Base-by-base conservation (phyloP, 106 monocot species). In the Platanthera guangdongensis region DNA sequence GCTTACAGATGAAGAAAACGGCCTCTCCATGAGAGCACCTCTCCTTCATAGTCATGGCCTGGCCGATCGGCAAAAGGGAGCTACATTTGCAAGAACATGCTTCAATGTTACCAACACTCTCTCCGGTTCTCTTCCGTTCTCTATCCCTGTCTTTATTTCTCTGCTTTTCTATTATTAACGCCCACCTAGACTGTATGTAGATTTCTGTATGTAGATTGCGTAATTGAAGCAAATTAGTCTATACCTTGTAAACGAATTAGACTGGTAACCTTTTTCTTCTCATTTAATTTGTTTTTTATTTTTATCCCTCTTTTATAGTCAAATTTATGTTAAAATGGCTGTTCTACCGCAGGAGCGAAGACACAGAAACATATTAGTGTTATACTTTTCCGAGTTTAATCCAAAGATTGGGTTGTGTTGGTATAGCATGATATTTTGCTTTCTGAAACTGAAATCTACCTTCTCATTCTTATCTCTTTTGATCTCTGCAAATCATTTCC, bases 31-130 rank as follows among this genome's bases (percentile, higher is more conserved):
- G 5, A 72, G 72, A 72, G 50, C 51, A 19, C 51, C 72, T 46
- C 51, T 72, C 14, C 72, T 72, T 1, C 72, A 51, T 10, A 50
- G 7, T 15, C 50, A 72, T 50, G 21, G 72, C 8, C 65, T 2
- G 32, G 4, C 32, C 28, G 9, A 32, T 10, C 32, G 65, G 30
- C 51, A 65, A 13, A 51, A 21, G 21, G 75, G 55, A 53, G 80
- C 75, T 81, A 53, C 80, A 54, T 81, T 81, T 70, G 75, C 68
- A 48, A 70, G 80, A 55, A 81, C 80, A 70, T 81, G 80, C 64
- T 81, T 81, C 75, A 81, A n/a, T 70, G 75, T 47, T 3, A 75
- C 73, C n/a, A 81, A 81, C 55, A 52, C 75, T 32, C 67, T 81
- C 19, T 81, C 80, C 48, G 74, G 74, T 81, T 53, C 64, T 51